These are phyloP conservation scores for Solanum chiquidenum DNA, from an alignment of 257 asterid species.

Conservation along the genomic window DNA sequence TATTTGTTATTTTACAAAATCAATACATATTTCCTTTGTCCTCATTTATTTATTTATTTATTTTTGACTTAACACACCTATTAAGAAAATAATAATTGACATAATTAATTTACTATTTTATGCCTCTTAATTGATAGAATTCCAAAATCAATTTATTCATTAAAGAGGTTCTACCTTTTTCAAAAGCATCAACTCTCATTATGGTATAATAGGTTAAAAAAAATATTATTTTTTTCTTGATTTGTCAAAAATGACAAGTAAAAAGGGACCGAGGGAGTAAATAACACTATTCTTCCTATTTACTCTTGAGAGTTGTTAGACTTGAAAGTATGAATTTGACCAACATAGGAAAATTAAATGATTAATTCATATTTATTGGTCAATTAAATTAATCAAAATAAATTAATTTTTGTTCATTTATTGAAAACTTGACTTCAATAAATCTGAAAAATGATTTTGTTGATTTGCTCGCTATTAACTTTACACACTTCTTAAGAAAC, in stretches of 20 bases:
- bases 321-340: no score
- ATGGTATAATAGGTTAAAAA: neutral
- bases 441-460: neutral
- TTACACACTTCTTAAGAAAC: neutral
- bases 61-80: accelerated
- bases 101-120: no score
- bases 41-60: no score
- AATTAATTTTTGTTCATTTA: no score
- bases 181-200: neutral
- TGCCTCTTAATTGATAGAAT: neutral
- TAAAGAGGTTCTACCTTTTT: neutral
- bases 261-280: neutral
- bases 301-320: neutral
- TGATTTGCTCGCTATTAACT: neutral
- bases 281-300: no score
- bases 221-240: neutral
- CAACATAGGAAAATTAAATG: neutral
- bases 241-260: no score
- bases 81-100: no score
- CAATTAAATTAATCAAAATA: no score
- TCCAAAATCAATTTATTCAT: no score
- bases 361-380: neutral
- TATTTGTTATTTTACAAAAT: no score
- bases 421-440: neutral
- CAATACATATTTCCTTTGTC: accelerated